Evolutionary conservation across 2,329 filamentous ascomycete genomes (phyloP), one percentile per base, ranked within the genome.

Genomic region (Talaromyces marneffei): DNA sequence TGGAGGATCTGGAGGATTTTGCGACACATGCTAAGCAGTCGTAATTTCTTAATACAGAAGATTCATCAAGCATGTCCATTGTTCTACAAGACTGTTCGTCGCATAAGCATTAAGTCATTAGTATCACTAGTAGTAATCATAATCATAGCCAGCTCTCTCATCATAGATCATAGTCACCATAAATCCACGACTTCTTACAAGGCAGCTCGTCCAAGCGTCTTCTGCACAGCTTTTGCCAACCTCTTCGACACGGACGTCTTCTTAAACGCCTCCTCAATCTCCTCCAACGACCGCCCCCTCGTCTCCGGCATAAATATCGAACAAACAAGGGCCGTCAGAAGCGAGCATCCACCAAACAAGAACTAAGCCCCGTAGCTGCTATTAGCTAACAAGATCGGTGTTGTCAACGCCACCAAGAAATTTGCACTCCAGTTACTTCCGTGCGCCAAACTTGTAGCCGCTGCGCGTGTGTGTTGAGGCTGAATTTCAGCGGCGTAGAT

Each of bases 401-500:
- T 77, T 0, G 75, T 70, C 16, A 81, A 70, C 6, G 79, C 79
- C 2, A 81, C 78, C 1, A 81, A 63, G 62, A 75, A 79, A 61
- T 79, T 79, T 1, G 72, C 70, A 3, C 74, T 65, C 75, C 82
- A 85, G 53, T 84, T 83, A 16, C 78, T 75, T 2, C 82, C 79
- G 65, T 82, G 77, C 0, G 80, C 82, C 4, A 85, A 65, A 59
- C 78, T 80, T 12, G 79, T 83, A 3, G 82, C 83, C 0, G 79
- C 78, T 0, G 83, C 83, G 4, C 84, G 75, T 0, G 82, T 85
- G 40, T 79, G 73, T 3, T 77, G 75, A 0, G 83, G 82, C 64
- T 86, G 83, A 39, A 86, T 85, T 70, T 87, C 84, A 8, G 79
- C 78, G 0, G 80, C 78, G 61, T 85, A 86, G 6, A 87, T 80